Conservation (phyloP, 2,329 filamentous ascomycete species). For the Colletotrichum godetiae region DNA sequence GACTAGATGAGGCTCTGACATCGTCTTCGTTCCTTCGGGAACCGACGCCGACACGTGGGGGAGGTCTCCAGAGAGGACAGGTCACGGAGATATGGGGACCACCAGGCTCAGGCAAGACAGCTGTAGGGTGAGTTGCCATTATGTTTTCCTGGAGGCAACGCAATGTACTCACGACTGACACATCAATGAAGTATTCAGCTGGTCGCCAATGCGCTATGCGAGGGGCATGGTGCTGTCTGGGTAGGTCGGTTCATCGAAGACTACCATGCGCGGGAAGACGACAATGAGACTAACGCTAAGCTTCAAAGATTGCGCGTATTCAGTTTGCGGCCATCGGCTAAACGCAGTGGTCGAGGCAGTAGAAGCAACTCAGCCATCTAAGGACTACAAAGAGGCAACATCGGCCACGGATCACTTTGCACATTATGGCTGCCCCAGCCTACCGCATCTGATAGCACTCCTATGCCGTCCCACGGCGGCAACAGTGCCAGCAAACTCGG, state of each 20-base stretch:
- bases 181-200: slow-evolving; percentile 71
- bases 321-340: slow-evolving; percentile 51
- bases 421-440: slow-evolving; percentile 65
- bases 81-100: slow-evolving; percentile 91
- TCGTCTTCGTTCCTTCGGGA: slow-evolving; percentile 37
- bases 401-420: slow-evolving; percentile 45
- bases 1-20: slow-evolving; percentile 62
- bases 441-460: slow-evolving; percentile 81
- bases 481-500: slow-evolving; percentile 72
- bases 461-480: slow-evolving; percentile 73
- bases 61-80: slow-evolving; percentile 79
- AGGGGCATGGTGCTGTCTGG: slow-evolving; percentile 78
- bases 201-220: slow-evolving; percentile 70
- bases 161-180: slow-evolving; percentile 24
- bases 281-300: slow-evolving; percentile 11
- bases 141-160: slow-evolving; percentile 19
- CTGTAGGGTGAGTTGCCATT: slow-evolving; percentile 73
- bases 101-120: slow-evolving; percentile 86
- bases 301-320: slow-evolving; percentile 52
- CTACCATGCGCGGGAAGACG: background rate
- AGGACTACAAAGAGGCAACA: slow-evolving; percentile 19
- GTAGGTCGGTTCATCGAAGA: slow-evolving; percentile 70
- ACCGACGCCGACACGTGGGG: slow-evolving; percentile 38
- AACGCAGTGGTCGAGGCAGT: slow-evolving; percentile 40
- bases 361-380: background rate